Evolutionary conservation across 495 filamentous ascomycete genomes (phyloP), one percentile per base, ranked within the genome.

Genomic region (Aspergillus diversus): DNA sequence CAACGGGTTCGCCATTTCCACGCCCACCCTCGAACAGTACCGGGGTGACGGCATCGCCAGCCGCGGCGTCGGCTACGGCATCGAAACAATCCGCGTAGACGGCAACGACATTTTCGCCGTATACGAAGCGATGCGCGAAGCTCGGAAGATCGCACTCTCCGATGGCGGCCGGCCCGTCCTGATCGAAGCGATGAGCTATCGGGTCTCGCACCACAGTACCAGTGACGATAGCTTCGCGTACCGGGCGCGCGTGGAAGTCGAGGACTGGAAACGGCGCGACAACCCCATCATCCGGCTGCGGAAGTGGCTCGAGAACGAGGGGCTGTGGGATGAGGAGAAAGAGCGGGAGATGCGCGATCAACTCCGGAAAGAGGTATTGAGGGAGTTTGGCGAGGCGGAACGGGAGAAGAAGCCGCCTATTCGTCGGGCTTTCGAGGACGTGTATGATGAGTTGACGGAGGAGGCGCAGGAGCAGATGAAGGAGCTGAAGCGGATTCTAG

Each of bases 171-270:
- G 84, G 62, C 92, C 90, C 0, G 87, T 99, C 0, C 77, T 99
- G 4, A 89, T 99, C 54, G 95, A 99, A 77, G 92, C 92, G 17
- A 97, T 99, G 95, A 93, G 90, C 33, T 99, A 99, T 73, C 93
- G 95, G 15, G 93, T 99, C 50, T 91, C 88, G 37, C 95, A 99
- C 73, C 95, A 99, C 77, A 97, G 93, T 75, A 99, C 95, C 0
- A 92, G 88, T n/a, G 95, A 99, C 67, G 95, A 99, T 71, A 93
- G 90, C 39, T 98, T 97, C 70, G 94, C 94, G 2, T 99, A 99
- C 75, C 92, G 95, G 16, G 93, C 94, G 0, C 84, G 87, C 32
- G 90, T 97, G 0, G 95, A 99, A 69, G 95, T 99, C 3, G 95
- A 99, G 69, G 94, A 98, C 66, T 99, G 95, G 95, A 98, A 98